phyloP scores from a whole-genome alignment of 441 rosid species.

The Gossypium davidsonii region DNA sequence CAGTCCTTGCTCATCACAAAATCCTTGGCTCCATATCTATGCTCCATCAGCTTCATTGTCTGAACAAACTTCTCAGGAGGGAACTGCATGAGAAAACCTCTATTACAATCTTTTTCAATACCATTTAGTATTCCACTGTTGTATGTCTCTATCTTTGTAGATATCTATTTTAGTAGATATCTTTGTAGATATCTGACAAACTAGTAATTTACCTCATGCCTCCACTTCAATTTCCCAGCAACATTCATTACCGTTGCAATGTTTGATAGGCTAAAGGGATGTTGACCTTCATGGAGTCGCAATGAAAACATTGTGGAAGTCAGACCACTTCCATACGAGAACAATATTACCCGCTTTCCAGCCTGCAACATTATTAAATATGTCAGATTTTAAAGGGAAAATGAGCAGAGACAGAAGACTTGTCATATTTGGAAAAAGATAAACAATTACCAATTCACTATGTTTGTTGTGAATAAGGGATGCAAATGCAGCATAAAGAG shows the following conservation, averaged over 20 bases:
- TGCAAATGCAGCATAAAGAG: constrained; percentile 87
- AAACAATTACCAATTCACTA: constrained; percentile 54
- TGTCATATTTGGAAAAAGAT: neutral
- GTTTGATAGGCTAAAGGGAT: constrained; percentile 75
- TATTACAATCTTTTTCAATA: neutral
- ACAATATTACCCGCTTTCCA: constrained; percentile 72
- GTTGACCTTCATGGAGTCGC: constrained; percentile 48
- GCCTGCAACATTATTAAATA: constrained; percentile 34
- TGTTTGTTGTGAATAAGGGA: constrained; percentile 81
- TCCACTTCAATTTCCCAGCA: constrained; percentile 62
- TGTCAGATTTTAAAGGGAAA: constrained; percentile 7
- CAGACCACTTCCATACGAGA: constrained; percentile 94
- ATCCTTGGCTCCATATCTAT: constrained; percentile 89
- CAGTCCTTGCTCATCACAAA: constrained; percentile 83
- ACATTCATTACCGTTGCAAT: constrained; percentile 70
- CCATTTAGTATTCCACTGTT: neutral
- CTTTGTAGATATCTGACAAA: neutral
- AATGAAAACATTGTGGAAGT: constrained; percentile 88
- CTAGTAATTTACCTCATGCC: constrained; percentile 68
- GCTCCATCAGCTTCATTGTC: constrained; percentile 88
- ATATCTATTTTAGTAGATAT: neutral
- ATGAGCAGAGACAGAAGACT: neutral
- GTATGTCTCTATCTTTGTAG: neutral
- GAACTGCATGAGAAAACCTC: constrained; percentile 39
- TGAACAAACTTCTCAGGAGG: constrained; percentile 79